phyloP scores from a whole-genome alignment of 2,329 filamentous ascomycete genomes.

The Ophiostoma perfectum region DNA sequence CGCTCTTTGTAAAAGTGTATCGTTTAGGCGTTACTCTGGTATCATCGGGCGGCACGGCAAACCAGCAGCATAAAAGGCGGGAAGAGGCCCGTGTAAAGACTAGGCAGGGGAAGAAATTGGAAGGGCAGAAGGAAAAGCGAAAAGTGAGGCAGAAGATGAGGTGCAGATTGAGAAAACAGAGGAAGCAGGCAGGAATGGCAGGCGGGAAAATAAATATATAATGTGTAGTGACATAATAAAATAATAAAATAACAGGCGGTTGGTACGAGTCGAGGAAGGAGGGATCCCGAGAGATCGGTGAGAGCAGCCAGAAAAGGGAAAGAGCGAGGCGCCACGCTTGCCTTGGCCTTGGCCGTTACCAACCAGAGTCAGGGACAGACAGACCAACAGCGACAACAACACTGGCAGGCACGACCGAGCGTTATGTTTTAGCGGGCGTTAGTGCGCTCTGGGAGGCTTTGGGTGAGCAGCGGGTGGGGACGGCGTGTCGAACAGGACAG shows the following conservation, averaged over 20 bases:
- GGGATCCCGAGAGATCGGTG: slow-evolving; percentile 11
- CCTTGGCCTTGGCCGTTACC: neutral
- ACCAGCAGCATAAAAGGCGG: neutral
- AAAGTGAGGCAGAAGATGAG: slow-evolving; percentile 2
- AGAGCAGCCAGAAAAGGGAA: neutral
- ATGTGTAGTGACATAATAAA: neutral
- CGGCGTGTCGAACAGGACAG: slow-evolving; percentile 4
- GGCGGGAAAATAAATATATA: neutral
- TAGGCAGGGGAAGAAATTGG: neutral
- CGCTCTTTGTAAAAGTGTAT: neutral
- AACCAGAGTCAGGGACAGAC: neutral
- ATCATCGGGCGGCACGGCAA: neutral
- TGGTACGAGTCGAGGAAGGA: neutral
- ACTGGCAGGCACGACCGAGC: neutral
- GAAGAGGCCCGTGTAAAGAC: neutral
- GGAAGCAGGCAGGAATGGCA: neutral
- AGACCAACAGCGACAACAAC: neutral
- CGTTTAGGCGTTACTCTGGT: neutral
- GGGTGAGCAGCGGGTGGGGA: neutral
- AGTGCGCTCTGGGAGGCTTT: neutral
- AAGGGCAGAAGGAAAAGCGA: neutral
- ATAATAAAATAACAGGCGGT: neutral
- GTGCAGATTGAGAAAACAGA: neutral
- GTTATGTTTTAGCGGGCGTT: neutral
- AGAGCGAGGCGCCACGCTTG: slow-evolving; percentile 5